Evolutionary conservation across 495 filamentous ascomycete species (phyloP), one percentile per base, ranked within the genome.

Genomic region (Neurospora sp.): DNA sequence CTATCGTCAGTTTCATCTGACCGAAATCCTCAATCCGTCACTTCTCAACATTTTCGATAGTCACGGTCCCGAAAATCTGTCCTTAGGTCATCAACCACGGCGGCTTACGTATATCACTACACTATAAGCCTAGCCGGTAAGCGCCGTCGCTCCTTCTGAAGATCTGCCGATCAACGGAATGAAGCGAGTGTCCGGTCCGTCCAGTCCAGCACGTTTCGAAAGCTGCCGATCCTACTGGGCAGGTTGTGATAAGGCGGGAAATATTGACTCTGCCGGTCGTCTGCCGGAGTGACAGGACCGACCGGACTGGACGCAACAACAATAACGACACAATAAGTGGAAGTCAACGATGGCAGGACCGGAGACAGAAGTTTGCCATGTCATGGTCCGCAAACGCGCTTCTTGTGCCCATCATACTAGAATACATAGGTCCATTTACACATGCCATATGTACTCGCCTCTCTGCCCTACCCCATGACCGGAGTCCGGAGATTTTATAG

Each of bases 171-270:
- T 65, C 53, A 35, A 65, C 53, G 53, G 53, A 65, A 8, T 65
- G 12, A 65, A 65, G 53, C 53, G 53, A 65, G 3, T 4, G 53
- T 16, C 27, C 27, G 27, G 3, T 41, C 39, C 12, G 42, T 16
- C 22, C 39, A 35, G 8, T 20, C 40, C 35, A 12, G 39, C 75
- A 76, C 75, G 75, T 76, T 76, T 47, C 14, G 12, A 38, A 61
- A 44, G 38, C 31, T 61, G 71, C 14, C 39, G 3, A 22, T 73
- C 68, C 72, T 71, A 76, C 59, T 76, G 75, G 75, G 35, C 35
- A 37, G 35, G 35, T 22, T 2, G 8, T 59, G 47, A 59, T 53
- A 22, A 42, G 14, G 39, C 8, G 1, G 45, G 5, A 31, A 61
- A 20, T 1, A 7, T 31, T 9, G 12, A 35, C 27, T 18, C 27